Conservation (phyloP, 306 rosid genomes). For the Vigna hirtella region DNA sequence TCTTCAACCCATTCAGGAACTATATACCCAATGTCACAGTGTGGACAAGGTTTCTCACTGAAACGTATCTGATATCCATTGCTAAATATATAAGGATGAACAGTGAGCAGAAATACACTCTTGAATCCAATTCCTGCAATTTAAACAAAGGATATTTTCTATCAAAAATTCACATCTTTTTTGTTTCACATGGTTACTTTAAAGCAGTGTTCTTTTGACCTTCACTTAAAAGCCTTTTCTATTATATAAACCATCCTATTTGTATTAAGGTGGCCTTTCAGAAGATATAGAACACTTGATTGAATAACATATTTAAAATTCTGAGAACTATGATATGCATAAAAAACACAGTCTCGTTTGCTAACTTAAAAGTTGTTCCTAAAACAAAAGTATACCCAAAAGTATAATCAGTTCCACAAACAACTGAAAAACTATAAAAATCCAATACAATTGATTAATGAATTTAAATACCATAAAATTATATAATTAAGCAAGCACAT, state of each 20-base stretch:
- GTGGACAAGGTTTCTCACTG: constrained; percentile 71
- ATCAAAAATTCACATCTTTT: too few species aligned
- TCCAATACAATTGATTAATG: not conserved
- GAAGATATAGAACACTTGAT: not conserved
- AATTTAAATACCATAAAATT: not conserved
- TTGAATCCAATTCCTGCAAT: constrained; percentile 88
- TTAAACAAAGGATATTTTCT: not conserved
- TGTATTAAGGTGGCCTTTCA: not conserved
- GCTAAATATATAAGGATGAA: constrained; percentile 75
- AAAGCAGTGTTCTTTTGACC: too few species aligned
- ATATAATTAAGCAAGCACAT: constrained; percentile 7
- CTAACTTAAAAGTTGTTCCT: too few species aligned
- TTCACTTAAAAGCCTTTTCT: too few species aligned
- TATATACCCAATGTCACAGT: constrained; percentile 75
- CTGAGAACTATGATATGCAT: constrained; percentile 7
- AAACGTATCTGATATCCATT: constrained; percentile 85
- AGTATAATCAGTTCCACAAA: too few species aligned
- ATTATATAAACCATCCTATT: not conserved
- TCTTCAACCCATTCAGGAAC: constrained; percentile 94
- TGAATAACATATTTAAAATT: constrained; percentile 11
- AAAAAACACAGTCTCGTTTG: not conserved
- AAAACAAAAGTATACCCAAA: too few species aligned
- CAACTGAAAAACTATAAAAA: too few species aligned
- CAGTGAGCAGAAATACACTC: constrained; percentile 81
- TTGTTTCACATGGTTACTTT: too few species aligned